A percentile compares a stretch with the other conserved stretches of the same genome.
phyloP scores from a whole-genome alignment of 257 asterid genomes.

The Ballota nigra region DNA sequence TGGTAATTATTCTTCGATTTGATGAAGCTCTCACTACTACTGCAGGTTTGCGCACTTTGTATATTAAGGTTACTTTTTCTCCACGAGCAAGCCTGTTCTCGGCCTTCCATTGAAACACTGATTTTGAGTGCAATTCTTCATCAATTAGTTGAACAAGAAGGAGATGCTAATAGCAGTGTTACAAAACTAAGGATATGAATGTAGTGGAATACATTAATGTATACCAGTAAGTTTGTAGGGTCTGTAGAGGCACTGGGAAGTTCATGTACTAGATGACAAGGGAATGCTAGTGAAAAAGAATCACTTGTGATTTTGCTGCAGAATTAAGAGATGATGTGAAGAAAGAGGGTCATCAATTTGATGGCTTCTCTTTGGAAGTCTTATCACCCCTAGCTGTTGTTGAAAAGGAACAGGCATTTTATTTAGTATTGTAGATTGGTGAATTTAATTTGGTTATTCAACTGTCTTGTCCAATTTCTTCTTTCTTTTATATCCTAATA shows the following conservation, averaged over 20 bases:
- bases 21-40: slow-evolving; percentile 8
- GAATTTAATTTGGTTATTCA: slow-evolving; percentile 11
- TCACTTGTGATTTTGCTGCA: slow-evolving; percentile 49
- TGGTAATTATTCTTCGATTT: background rate
- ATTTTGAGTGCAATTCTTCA: slow-evolving; percentile 36
- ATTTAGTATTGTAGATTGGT: slow-evolving; percentile 44
- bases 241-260: slow-evolving; percentile 75
- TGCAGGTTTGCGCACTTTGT: slow-evolving; percentile 71
- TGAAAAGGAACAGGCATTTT: slow-evolving; percentile 64
- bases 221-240: slow-evolving; percentile 47
- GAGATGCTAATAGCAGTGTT: slow-evolving; percentile 30
- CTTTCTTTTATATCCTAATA: background rate
- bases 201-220: slow-evolving; percentile 30
- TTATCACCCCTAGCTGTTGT: slow-evolving; percentile 59
- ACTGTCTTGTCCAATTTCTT: too few relatives aligned
- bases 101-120: slow-evolving; percentile 37
- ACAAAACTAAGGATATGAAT: slow-evolving; percentile 22
- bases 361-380: slow-evolving; percentile 69
- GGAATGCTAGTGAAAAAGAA: slow-evolving; percentile 44
- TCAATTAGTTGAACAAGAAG: slow-evolving; percentile 37
- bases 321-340: slow-evolving; percentile 48
- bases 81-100: slow-evolving; percentile 42
- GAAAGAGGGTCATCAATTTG: slow-evolving; percentile 49
- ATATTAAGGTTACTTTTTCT: slow-evolving; percentile 52
- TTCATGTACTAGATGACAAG: slow-evolving; percentile 49